Conservation (phyloP, 768 basidiomycete genomes). For the Flagelloscypha sp. region DNA sequence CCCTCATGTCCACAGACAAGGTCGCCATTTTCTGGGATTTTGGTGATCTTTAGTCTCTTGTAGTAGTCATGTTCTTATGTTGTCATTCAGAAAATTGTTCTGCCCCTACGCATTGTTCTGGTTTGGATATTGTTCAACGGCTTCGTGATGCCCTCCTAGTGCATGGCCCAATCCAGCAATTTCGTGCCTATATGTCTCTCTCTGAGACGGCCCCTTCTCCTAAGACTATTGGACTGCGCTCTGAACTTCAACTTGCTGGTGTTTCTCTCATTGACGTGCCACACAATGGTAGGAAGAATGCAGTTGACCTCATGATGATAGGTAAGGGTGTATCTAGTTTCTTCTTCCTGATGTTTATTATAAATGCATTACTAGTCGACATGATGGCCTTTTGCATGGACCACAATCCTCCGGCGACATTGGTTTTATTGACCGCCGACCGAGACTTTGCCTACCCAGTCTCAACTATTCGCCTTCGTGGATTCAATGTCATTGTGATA, state of each 20-base stretch:
- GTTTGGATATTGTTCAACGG: constrained; percentile 19
- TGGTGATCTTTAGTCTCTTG: constrained; percentile 15
- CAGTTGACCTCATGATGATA: constrained; percentile 44
- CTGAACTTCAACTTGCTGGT: constrained; percentile 41
- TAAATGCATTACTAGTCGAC: constrained; percentile 20
- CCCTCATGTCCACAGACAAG: too few relatives aligned
- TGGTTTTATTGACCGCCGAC: constrained; percentile 41
- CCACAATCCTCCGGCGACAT: constrained; percentile 33
- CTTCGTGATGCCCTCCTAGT: constrained; percentile 18
- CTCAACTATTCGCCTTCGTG: constrained; percentile 30
- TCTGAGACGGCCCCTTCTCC: constrained; percentile 14
- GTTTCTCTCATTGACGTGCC: constrained; percentile 35
- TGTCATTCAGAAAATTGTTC: constrained; percentile 22
- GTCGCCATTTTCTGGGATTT: constrained; percentile 39
- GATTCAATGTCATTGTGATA: constrained; percentile 31
- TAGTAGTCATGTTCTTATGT: not conserved
- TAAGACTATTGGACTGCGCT: constrained; percentile 24
- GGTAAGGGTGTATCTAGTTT: constrained; percentile 19
- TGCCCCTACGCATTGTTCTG: constrained; percentile 17
- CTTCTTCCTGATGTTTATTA: constrained; percentile 13
- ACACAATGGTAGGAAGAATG: constrained; percentile 27
- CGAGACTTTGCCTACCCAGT: constrained; percentile 36
- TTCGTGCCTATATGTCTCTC: constrained; percentile 24
- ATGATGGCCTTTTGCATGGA: constrained; percentile 33
- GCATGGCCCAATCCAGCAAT: constrained; percentile 21